These are phyloP conservation scores for Aquilaria agallochum DNA, from an alignment of 441 rosid species.

Conservation along the genomic window DNA sequence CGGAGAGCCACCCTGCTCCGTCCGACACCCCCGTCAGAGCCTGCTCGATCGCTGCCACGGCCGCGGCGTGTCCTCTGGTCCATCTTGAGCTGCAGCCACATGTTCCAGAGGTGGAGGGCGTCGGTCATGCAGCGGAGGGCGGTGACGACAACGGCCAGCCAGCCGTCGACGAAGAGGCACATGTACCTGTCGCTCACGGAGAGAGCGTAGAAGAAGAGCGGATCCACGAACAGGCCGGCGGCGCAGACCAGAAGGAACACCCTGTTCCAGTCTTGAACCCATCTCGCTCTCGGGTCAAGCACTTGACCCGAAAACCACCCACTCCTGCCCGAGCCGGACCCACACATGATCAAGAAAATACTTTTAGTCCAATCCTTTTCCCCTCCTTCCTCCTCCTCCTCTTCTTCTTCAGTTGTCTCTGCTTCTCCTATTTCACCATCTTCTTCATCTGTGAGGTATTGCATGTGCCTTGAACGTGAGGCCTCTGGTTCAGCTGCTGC, in stretches of 20 bases:
- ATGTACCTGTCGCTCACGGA: conserved; percentile 61
- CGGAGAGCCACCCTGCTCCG: conserved; percentile 12
- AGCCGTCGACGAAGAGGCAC: conserved; percentile 86
- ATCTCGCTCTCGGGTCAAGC: conserved; percentile 74
- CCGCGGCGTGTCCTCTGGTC: conserved; percentile 23
- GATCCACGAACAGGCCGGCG: conserved; percentile 83
- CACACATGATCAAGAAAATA: conserved; percentile 10
- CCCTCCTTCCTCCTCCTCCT: conserved; percentile 17
- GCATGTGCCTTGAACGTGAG: conserved; percentile 31
- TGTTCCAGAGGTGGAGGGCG: conserved; percentile 76
- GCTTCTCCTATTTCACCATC: conserved; percentile 13
- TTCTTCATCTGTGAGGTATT: conserved; percentile 32
- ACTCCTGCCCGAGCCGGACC: conserved; percentile 23
- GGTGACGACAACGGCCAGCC: conserved; percentile 86
- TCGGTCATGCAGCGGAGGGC: conserved; percentile 94
- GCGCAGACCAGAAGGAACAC: conserved; percentile 76
- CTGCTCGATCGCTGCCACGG: background rate
- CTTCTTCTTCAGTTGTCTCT: conserved; percentile 10
- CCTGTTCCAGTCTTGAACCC: conserved; percentile 89
- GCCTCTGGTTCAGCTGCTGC: conserved; percentile 34
- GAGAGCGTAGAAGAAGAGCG: conserved; percentile 81
- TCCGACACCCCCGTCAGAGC: conserved; percentile 1
- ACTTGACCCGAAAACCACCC: conserved; percentile 47
- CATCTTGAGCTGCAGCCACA: conserved; percentile 76
- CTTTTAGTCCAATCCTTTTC: conserved; percentile 15